phyloP scores from a whole-genome alignment of 2,329 filamentous ascomycete genomes.

The Verticillium nubilum region DNA sequence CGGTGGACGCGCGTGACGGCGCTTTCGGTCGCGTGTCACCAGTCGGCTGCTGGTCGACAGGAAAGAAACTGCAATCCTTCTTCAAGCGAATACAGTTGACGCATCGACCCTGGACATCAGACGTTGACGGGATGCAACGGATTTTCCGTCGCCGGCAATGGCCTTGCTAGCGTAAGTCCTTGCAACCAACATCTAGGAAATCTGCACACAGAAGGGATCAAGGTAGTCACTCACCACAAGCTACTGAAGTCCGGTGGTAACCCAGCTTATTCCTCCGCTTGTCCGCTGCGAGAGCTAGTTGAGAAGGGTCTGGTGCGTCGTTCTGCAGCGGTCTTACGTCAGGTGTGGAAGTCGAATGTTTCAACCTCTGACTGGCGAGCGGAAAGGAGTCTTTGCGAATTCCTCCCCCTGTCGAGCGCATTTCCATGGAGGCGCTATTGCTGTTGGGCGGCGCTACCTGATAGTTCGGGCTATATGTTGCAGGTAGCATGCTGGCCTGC shows the following conservation, averaged over 20 bases:
- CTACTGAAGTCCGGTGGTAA: slow-evolving; percentile 91
- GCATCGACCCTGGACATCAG: slow-evolving; percentile 72
- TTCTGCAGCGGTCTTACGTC: slow-evolving; percentile 37
- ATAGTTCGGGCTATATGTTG: slow-evolving; percentile 22
- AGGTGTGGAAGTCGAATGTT: slow-evolving; percentile 45
- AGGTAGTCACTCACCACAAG: slow-evolving; percentile 70
- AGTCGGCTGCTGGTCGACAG: slow-evolving; percentile 69
- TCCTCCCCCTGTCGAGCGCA: not conserved
- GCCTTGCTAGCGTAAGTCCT: slow-evolving; percentile 43
- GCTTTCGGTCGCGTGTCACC: slow-evolving; percentile 38
- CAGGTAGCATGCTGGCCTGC: slow-evolving; percentile 34
- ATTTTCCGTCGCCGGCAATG: slow-evolving; percentile 94
- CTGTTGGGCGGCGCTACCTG: not conserved
- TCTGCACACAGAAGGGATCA: too few species aligned
- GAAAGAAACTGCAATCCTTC: slow-evolving; percentile 89
- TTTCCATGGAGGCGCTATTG: not conserved
- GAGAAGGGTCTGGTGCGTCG: slow-evolving; percentile 25
- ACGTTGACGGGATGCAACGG: slow-evolving; percentile 72
- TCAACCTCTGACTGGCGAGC: slow-evolving; percentile 32
- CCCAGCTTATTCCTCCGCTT: slow-evolving; percentile 82
- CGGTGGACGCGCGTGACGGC: slow-evolving; percentile 29
- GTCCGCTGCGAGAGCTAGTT: slow-evolving; percentile 34
- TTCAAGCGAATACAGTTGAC: slow-evolving; percentile 90
- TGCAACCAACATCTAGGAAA: not conserved
- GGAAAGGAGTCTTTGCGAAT: slow-evolving; percentile 28